Evolutionary conservation across 163 green algal species (phyloP), one percentile per base, ranked within the genome.

Genomic region (Smithsoniella earleae): DNA sequence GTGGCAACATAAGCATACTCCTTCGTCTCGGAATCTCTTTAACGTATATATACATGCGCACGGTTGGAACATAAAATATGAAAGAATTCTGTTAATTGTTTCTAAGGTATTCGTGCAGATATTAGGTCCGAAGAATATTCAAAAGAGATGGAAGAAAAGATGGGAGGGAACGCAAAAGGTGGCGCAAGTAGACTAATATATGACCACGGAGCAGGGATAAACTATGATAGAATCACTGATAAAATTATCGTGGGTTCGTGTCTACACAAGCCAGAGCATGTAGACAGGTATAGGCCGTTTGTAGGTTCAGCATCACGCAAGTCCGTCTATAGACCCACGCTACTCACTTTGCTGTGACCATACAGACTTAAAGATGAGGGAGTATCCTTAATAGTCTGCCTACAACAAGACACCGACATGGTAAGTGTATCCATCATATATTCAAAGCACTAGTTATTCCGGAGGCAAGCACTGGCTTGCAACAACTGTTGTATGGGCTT

Each of bases 241-340:
- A 86, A 97, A 76, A 66, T 98, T 10, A 93, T 97, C 36, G 92
- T 98, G 36, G 92, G 92, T 28, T 92, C 83, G 43, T 98, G 92
- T 77, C 82, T 92, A 33, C 92, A 96, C 73, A 90, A 76, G 1
- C 45, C 80, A 45, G 77, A 66, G 4, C 89, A 96, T 73, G 78
- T 92, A 27, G 90, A 95, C 77, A 79, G 55, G 80, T 83, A 36
- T 52, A n/a, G n/a, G n/a, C n/a, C n/a, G n/a, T n/a, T n/a, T n/a
- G n/a, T n/a, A n/a, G n/a, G 74, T 2, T 44, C 44, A 46, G 27
- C 10, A 46, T 2, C 28, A 28, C 75, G 22, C 30, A 74, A 6
- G n/a, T 78, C 18, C 8, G 3, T 33, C 38, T 34, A n/a, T 54
- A 10, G 31, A 30, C 66, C 5, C 52, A 25, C 28, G 20, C n/a